A percentile compares a stretch with the other conserved stretches of the same genome.
phyloP scores from a whole-genome alignment of 352 stramenopile species.

The Salisapilia sapeloensis region DNA sequence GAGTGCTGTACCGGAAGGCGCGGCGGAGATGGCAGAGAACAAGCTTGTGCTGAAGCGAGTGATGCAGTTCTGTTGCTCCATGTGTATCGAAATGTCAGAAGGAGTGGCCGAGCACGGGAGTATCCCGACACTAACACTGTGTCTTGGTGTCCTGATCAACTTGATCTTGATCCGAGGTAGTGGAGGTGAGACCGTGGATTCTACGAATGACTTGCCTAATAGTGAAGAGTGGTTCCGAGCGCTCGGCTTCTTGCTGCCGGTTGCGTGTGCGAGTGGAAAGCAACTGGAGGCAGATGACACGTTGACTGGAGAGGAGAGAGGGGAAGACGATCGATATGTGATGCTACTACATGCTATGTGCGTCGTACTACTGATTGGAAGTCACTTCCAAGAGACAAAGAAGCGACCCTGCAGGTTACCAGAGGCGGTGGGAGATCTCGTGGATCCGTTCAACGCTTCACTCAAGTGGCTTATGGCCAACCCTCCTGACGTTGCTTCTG shows the following conservation, averaged over 20 bases:
- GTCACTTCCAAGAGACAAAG: conserved; percentile 30
- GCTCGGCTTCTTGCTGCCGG: conserved; percentile 51
- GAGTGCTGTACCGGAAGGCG: conserved; percentile 39
- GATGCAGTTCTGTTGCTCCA: conserved; percentile 57
- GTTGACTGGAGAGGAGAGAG: conserved; percentile 22
- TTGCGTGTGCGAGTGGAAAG: conserved; percentile 45
- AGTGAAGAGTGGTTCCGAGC: conserved; percentile 48
- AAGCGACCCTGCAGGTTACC: conserved; percentile 17
- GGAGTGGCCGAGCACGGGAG: conserved; percentile 23
- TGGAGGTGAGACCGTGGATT: conserved; percentile 2
- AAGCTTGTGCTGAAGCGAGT: conserved; percentile 37
- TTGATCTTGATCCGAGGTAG: conserved; percentile 46
- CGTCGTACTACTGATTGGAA: conserved; percentile 50
- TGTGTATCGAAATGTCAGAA: conserved; percentile 36
- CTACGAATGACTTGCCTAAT: conserved; percentile 18
- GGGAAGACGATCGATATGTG: conserved; percentile 62
- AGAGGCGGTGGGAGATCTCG: conserved; percentile 18
- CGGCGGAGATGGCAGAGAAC: conserved; percentile 35
- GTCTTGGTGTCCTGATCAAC: conserved; percentile 65
- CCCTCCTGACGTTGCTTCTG: conserved; percentile 25
- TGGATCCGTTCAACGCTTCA: conserved; percentile 31
- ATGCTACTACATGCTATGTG: conserved; percentile 61
- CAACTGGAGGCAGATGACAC: conserved; percentile 24
- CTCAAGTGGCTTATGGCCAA: conserved; percentile 37
- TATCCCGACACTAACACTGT: conserved; percentile 53